Conservation (phyloP, 768 basidiomycete species). For the Strobilomyces echinocephalus region DNA sequence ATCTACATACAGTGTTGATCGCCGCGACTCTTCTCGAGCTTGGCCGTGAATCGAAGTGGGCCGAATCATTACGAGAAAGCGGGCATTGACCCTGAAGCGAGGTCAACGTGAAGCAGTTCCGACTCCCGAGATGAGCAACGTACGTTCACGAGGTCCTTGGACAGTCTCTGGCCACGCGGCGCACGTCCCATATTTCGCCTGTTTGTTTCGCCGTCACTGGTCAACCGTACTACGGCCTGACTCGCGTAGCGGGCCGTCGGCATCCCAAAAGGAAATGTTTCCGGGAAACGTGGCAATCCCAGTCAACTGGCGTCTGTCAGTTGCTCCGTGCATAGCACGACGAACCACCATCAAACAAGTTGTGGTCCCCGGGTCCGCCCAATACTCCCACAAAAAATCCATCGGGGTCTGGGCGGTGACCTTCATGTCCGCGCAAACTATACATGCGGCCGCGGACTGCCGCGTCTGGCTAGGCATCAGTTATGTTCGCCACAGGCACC, state of each 20-base stretch:
- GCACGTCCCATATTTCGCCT: background rate
- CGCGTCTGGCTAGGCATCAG: constrained; percentile 19
- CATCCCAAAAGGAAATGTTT: constrained; percentile 4
- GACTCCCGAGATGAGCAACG: constrained; percentile 6
- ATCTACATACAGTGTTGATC: constrained; percentile 35
- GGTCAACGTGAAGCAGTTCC: constrained; percentile 15
- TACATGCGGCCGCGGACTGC: constrained; percentile 23
- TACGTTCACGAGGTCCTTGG: constrained; percentile 4
- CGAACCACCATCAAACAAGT: background rate
- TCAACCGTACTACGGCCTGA: too few species aligned
- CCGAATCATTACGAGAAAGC: constrained; percentile 33
- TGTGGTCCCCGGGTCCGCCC: background rate
- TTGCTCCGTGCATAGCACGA: constrained; percentile 6
- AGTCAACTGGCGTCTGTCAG: background rate
- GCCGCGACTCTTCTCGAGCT: constrained; percentile 30
- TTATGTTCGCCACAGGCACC: constrained; percentile 29
- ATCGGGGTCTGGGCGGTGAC: constrained; percentile 8
- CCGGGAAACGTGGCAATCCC: constrained; percentile 6
- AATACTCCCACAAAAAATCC: background rate
- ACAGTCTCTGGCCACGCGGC: background rate
- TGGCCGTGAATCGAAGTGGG: constrained; percentile 28
- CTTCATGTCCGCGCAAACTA: constrained; percentile 31
- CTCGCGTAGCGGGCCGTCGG: background rate
- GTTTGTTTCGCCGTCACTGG: background rate
- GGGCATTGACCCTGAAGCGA: constrained; percentile 23